These are phyloP conservation scores for Takakia lepidozioides DNA, from an alignment of 225 moss, liverwort and hornwort genomes.

Conservation along the genomic window DNA sequence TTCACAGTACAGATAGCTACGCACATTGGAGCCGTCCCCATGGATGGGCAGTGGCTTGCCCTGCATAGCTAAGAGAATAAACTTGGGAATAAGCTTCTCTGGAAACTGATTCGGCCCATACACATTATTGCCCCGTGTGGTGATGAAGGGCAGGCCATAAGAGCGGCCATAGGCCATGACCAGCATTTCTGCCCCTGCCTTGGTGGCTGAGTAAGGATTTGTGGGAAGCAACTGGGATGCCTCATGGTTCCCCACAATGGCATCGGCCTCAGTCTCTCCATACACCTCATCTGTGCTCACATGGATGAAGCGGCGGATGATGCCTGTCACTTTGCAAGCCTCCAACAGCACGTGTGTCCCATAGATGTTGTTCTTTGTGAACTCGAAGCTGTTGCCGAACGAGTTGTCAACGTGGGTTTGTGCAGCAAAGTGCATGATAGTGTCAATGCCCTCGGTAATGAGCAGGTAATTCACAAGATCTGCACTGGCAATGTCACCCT, in stretches of 20 bases:
- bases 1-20: background rate
- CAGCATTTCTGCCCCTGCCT: no score
- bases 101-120: conserved; percentile 1
- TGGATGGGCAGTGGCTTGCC: background rate
- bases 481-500: background rate
- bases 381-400: background rate
- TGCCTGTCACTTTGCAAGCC: conserved; percentile 2
- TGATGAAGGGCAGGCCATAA: background rate
- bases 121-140: no score
- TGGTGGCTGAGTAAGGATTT: conserved; percentile 1
- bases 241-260: background rate
- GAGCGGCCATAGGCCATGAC: background rate
- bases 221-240: background rate
- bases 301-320: no score
- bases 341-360: background rate
- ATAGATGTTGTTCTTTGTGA: background rate
- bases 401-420: no score
- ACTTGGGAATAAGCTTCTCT: background rate
- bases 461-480: conserved; percentile 1
- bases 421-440: background rate
- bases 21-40: background rate
- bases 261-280: no score
- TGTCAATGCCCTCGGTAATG: background rate
- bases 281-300: no score
- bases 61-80: background rate